phyloP scores from a whole-genome alignment of 2,329 filamentous ascomycete genomes.

The Sporothrix humicola region DNA sequence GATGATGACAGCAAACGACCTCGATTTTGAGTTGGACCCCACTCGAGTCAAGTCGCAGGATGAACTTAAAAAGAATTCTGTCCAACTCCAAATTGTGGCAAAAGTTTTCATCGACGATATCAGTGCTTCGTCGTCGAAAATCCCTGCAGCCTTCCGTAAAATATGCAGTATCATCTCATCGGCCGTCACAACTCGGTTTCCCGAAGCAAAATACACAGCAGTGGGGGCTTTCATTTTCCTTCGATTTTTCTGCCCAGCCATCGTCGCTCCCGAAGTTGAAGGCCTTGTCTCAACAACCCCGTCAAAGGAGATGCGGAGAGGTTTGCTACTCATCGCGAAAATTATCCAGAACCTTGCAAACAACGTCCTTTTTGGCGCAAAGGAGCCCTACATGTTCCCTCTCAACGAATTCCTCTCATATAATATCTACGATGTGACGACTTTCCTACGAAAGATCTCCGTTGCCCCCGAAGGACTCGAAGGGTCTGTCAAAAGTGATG shows the following conservation, averaged over 20 bases:
- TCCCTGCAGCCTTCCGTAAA: slow-evolving; percentile 67
- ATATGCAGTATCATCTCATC: slow-evolving; percentile 72
- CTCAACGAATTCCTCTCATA: slow-evolving; percentile 71
- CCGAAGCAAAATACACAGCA: slow-evolving; percentile 73
- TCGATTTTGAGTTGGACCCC: slow-evolving; percentile 72
- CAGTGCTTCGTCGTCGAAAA: slow-evolving; percentile 64
- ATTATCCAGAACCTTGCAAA: slow-evolving; percentile 74
- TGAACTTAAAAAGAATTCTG: slow-evolving; percentile 68
- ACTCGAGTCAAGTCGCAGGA: slow-evolving; percentile 64
- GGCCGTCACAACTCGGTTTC: slow-evolving; percentile 67
- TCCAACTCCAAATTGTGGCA: slow-evolving; percentile 69
- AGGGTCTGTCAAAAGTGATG: slow-evolving; percentile 51
- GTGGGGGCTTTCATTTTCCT: slow-evolving; percentile 75
- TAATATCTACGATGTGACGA: slow-evolving; percentile 71
- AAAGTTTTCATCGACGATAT: slow-evolving; percentile 76
- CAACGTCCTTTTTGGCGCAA: slow-evolving; percentile 73
- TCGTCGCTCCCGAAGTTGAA: slow-evolving; percentile 71
- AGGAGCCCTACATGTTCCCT: slow-evolving; percentile 75
- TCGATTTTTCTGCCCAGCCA: slow-evolving; percentile 74
- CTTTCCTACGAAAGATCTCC: slow-evolving; percentile 70
- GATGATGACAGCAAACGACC: slow-evolving; percentile 69
- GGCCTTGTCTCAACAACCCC: slow-evolving; percentile 65
- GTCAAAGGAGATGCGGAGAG: slow-evolving; percentile 72
- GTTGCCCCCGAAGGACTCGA: slow-evolving; percentile 59
- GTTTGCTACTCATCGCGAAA: slow-evolving; percentile 71